A percentile compares a stretch with the other conserved stretches of the same genome.
These are phyloP conservation scores for Sporothrix pseudoabietina DNA, from an alignment of 2,329 filamentous ascomycete species.

Conservation along the genomic window DNA sequence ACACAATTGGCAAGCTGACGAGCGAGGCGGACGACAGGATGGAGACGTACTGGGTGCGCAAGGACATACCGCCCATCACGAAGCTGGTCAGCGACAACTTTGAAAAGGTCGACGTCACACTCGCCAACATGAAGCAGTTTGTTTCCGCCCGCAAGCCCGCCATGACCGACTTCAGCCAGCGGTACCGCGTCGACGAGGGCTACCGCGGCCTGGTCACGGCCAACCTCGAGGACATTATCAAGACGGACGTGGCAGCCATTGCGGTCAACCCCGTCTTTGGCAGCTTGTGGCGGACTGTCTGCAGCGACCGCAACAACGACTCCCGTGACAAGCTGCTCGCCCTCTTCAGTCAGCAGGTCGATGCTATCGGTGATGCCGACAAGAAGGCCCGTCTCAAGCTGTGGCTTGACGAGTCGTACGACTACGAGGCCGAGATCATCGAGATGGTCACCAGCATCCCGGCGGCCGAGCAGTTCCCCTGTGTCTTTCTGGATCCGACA, in stretches of 20 bases:
- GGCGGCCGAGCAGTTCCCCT: conserved; percentile 47
- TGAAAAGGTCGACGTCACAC: conserved; percentile 17
- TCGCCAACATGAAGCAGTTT: conserved; percentile 37
- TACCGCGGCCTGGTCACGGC: conserved; percentile 46
- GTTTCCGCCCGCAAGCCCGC: conserved; percentile 37
- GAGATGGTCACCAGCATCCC: conserved; percentile 45
- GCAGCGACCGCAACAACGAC: conserved; percentile 49
- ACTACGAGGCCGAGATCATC: conserved; percentile 50
- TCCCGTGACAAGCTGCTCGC: conserved; percentile 47
- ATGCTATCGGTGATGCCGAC: conserved; percentile 40
- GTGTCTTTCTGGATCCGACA: conserved; percentile 55
- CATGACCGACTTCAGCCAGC: conserved; percentile 44
- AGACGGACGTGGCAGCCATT: conserved; percentile 48
- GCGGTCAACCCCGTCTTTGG: conserved; percentile 55
- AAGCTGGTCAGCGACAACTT: conserved; percentile 30
- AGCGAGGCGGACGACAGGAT: conserved; percentile 32
- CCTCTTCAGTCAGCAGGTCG: conserved; percentile 47
- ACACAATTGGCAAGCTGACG: conserved; percentile 32
- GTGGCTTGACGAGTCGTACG: conserved; percentile 57
- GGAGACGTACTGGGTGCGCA: conserved; percentile 30
- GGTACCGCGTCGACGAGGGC: conserved; percentile 44
- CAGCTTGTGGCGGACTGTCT: conserved; percentile 52
- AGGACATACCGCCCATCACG: not conserved
- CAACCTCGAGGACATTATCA: conserved; percentile 49
- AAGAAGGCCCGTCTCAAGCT: conserved; percentile 47